Evolutionary conservation across 225 moss, liverwort and hornwort species (phyloP), one percentile per base, ranked within the genome.

Genomic region (Ulota crispa): DNA sequence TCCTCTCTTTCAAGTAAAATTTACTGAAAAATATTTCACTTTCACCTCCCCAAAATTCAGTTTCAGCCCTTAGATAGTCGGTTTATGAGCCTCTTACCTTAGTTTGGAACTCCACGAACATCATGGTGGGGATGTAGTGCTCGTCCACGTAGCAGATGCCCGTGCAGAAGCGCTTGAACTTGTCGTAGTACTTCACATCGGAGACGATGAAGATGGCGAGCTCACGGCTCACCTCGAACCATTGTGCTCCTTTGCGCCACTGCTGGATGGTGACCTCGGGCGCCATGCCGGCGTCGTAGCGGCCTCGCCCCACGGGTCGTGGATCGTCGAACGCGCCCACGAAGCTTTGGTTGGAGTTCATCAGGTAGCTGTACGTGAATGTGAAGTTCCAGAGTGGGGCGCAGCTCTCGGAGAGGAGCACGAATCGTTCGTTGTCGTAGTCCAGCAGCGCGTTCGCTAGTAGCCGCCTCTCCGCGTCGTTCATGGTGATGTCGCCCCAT

Each of bases 361-460:
- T 85, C 50, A 97, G 47, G 26, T 86, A 83, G 23, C 78, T 53
- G 68, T 94, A 93, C 5, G 89, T 87, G 78, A 94, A 85, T 3
- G 80, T 84, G 83, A 97, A 97, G 68, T 85, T 91, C 81, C 89
- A 92, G 18, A 97, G 24, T 3, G 97, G 97, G 30, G 89, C 88
- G 74, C 97, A 95, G 60, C 88, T 88, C 81, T 94, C 97, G 3
- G 95, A 97, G n/a, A 97, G 56, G 5, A 97, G 32, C 9, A 92
- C 84, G 64, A 97, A 95, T 34, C 92, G 94, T 52, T 97, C 93
- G 74, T 97, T 97, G 18, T 81, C 86, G 45, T 89, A 93, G 66
- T 98, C 95, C 13, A 94, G 86, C 3, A 98, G 89, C 3, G 97
- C 97, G 53, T 94, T 98, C 0, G 93, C 95, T 2, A 98, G 60